Evolutionary conservation across 2,329 filamentous ascomycete genomes (phyloP).

Genomic region (Stromatinia cepivora): DNA sequence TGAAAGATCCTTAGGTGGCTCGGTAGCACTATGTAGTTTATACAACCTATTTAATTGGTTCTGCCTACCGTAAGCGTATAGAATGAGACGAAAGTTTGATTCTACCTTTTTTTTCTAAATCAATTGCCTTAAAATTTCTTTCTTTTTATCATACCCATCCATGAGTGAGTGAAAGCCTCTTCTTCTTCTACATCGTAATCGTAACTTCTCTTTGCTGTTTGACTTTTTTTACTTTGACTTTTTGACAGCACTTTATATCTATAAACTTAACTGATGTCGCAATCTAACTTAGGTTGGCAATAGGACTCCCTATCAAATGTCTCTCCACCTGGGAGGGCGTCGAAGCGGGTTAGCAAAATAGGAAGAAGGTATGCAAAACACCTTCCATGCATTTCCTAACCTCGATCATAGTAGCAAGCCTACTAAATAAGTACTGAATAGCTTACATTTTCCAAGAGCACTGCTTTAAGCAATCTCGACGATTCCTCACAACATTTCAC

Average conservation of each 20-base stretch:
- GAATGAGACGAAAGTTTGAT: not conserved
- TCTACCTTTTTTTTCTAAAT: not conserved
- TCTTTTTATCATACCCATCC: not conserved
- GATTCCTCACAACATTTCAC: not conserved
- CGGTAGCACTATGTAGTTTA: no score
- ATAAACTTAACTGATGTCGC: no score
- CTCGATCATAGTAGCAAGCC: not conserved
- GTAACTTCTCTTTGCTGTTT: not conserved
- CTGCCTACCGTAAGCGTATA: not conserved
- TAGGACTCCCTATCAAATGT: not conserved
- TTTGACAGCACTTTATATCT: no score
- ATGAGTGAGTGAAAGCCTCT: not conserved
- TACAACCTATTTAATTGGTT: no score
- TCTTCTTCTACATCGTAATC: not conserved
- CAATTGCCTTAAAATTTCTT: not conserved
- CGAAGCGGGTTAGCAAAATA: not conserved
- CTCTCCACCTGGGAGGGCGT: not conserved
- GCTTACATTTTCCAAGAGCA: not conserved
- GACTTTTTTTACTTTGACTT: no score
- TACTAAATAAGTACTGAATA: not conserved
- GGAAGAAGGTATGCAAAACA: not conserved
- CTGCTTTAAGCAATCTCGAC: not conserved
- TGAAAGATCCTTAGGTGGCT: no score
- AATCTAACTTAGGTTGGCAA: not conserved
- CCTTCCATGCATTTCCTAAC: not conserved